Percentiles rank a stretch among this genome's conserved stretches.
Conservation (phyloP, 2,329 filamentous ascomycete species). For the Diplodia intermedia region DNA sequence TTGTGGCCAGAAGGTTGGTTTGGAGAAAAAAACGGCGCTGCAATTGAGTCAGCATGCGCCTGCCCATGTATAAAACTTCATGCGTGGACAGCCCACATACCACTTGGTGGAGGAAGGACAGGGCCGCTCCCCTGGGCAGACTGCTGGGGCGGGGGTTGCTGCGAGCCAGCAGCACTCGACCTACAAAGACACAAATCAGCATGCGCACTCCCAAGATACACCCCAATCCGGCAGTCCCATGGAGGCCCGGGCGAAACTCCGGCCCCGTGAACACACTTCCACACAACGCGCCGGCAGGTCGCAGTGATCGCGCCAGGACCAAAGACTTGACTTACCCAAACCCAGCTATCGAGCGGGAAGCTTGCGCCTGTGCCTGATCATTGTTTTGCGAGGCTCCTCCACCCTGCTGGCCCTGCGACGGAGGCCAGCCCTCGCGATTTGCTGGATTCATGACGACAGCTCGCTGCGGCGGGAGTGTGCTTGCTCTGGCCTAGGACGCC, state of each 20-base stretch:
- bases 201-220: neutral
- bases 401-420: conserved; percentile 55
- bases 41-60: neutral
- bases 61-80: neutral
- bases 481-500: conserved; percentile 4
- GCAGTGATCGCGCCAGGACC: neutral
- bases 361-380: conserved; percentile 45
- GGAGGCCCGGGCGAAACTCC: neutral
- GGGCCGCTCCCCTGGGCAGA: conserved; percentile 46
- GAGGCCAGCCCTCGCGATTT: conserved; percentile 51
- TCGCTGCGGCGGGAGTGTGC: conserved; percentile 11
- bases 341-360: conserved; percentile 44
- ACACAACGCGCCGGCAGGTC: conserved; percentile 4
- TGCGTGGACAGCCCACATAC: conserved; percentile 38
- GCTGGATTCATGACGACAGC: conserved; percentile 46
- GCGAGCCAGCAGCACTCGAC: conserved; percentile 41
- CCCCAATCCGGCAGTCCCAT: neutral
- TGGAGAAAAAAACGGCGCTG: conserved; percentile 51
- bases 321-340: conserved; percentile 42
- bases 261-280: neutral
- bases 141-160: conserved; percentile 45
- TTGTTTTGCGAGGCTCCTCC: conserved; percentile 56
- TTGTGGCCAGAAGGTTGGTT: conserved; percentile 51
- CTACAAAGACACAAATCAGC: conserved; percentile 35
- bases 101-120: conserved; percentile 50